These are phyloP conservation scores for Pseudonitzschia delicatissima DNA, from an alignment of 108 stramenopile species.

Conservation along the genomic window DNA sequence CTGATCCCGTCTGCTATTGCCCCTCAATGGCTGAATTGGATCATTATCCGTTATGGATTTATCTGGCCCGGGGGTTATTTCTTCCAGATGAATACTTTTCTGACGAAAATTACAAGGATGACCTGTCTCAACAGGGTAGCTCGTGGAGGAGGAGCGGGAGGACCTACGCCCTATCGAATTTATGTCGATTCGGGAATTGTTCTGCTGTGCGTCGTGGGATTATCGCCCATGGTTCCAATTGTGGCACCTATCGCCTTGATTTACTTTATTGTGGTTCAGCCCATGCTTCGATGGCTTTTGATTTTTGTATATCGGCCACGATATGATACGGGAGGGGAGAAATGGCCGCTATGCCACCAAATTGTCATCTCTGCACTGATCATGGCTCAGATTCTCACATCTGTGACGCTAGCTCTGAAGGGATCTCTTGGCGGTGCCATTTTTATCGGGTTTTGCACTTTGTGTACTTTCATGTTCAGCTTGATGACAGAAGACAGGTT, in stretches of 20 bases:
- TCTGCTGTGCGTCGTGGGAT: slow-evolving; percentile 64
- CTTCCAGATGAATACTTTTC: slow-evolving; percentile 73
- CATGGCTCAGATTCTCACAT: slow-evolving; percentile 33
- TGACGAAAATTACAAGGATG: slow-evolving; percentile 35
- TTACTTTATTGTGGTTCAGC: slow-evolving; percentile 61
- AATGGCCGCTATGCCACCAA: slow-evolving; percentile 81
- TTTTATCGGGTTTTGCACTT: slow-evolving; percentile 4
- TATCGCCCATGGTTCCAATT: slow-evolving; percentile 70
- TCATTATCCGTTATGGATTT: slow-evolving; percentile 62
- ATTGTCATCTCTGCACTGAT: slow-evolving; percentile 63
- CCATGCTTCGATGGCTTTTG: slow-evolving; percentile 69
- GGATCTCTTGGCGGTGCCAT: not conserved
- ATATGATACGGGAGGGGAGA: slow-evolving; percentile 37
- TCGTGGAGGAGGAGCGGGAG: slow-evolving; percentile 66
- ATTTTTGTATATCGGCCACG: slow-evolving; percentile 81
- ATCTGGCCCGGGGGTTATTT: slow-evolving; percentile 69
- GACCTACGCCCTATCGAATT: slow-evolving; percentile 75
- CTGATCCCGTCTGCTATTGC: slow-evolving; percentile 26
- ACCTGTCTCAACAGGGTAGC: slow-evolving; percentile 41
- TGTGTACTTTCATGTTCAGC: slow-evolving; percentile 61
- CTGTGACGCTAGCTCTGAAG: slow-evolving; percentile 7
- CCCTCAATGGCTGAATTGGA: slow-evolving; percentile 82
- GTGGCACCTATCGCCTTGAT: slow-evolving; percentile 63
- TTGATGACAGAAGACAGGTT: slow-evolving; percentile 45
- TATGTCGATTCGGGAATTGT: slow-evolving; percentile 85